phyloP scores from a whole-genome alignment of 371 early-diverging fungal genomes.

The Umbelopsis sp. region DNA sequence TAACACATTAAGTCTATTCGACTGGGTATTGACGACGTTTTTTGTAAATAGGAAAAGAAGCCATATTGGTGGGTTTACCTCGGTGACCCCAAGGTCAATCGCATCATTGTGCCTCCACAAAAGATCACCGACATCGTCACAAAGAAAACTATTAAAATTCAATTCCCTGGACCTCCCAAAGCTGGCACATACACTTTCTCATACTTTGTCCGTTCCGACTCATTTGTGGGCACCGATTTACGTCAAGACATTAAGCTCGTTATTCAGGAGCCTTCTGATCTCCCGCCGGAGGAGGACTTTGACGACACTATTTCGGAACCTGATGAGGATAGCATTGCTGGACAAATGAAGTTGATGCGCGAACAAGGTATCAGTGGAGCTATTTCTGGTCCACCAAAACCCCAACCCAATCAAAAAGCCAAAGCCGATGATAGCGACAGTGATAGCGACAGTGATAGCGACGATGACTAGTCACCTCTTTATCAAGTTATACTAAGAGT shows the following conservation, averaged over 20 bases:
- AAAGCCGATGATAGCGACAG: conserved; percentile 38
- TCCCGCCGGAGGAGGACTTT: conserved; percentile 73
- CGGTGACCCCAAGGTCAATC: conserved; percentile 82
- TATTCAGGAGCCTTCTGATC: conserved; percentile 69
- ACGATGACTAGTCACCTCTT: conserved; percentile 29
- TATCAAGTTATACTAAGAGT: neutral
- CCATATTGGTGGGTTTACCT: conserved; percentile 94
- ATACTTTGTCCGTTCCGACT: conserved; percentile 87
- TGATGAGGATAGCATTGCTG: conserved; percentile 93
- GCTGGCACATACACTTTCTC: conserved; percentile 85
- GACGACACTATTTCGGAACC: conserved; percentile 97
- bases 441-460: conserved; percentile 36
- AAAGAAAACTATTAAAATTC: conserved; percentile 73
- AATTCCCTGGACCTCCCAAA: conserved; percentile 94
- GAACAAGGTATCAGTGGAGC: conserved; percentile 72
- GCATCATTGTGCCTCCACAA: conserved; percentile 78
- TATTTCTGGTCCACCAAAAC: conserved; percentile 57
- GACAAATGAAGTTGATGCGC: conserved; percentile 86
- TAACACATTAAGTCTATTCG: too few relatives aligned
- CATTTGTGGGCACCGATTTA: conserved; percentile 83
- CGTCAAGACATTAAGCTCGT: conserved; percentile 73
- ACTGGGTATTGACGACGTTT: neutral
- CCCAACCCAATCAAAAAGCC: conserved; percentile 45
- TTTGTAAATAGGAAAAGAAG: conserved; percentile 60
- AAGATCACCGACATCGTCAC: conserved; percentile 79